Conservation (phyloP, 2,329 filamentous ascomycete genomes). For the Fusarium circinatum region DNA sequence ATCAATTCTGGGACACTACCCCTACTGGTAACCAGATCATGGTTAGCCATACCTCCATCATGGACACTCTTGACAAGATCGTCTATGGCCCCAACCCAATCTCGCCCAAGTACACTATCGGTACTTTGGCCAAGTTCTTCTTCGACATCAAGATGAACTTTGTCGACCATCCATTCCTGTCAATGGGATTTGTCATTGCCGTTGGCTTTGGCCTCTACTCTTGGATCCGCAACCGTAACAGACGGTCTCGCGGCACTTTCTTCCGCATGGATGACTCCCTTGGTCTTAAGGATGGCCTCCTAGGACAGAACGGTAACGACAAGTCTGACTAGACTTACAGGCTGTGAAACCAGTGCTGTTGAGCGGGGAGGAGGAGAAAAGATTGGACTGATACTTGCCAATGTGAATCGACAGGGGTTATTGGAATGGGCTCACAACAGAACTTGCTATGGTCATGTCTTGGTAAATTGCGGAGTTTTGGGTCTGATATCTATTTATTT, state of each 20-base stretch:
- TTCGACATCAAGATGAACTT: constrained; percentile 70
- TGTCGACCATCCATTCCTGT: constrained; percentile 68
- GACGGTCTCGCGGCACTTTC: constrained; percentile 65
- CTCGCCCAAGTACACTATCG: constrained; percentile 80
- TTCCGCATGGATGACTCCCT: constrained; percentile 70
- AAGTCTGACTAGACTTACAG: constrained; percentile 48
- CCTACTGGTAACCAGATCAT: constrained; percentile 90
- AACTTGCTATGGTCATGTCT: constrained; percentile 7
- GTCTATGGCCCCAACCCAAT: constrained; percentile 76
- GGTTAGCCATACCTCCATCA: constrained; percentile 87
- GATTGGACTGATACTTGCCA: neutral
- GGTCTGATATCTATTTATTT: constrained; percentile 28
- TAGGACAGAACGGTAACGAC: constrained; percentile 57
- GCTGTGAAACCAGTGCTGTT: neutral
- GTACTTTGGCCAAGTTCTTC: constrained; percentile 76
- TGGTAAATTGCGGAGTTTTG: constrained; percentile 42
- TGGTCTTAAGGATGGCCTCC: constrained; percentile 71
- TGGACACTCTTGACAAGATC: constrained; percentile 83
- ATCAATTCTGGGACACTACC: constrained; percentile 93
- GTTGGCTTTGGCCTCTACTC: constrained; percentile 63
- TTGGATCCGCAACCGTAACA: constrained; percentile 65
- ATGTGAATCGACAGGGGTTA: constrained; percentile 5
- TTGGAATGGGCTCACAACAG: constrained; percentile 13
- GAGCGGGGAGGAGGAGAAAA: neutral
- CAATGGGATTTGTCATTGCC: constrained; percentile 66